Evolutionary conservation across 805 yeast genomes (phyloP), one percentile per base, ranked within the genome.

Genomic region (Ogataea polymorpha): DNA sequence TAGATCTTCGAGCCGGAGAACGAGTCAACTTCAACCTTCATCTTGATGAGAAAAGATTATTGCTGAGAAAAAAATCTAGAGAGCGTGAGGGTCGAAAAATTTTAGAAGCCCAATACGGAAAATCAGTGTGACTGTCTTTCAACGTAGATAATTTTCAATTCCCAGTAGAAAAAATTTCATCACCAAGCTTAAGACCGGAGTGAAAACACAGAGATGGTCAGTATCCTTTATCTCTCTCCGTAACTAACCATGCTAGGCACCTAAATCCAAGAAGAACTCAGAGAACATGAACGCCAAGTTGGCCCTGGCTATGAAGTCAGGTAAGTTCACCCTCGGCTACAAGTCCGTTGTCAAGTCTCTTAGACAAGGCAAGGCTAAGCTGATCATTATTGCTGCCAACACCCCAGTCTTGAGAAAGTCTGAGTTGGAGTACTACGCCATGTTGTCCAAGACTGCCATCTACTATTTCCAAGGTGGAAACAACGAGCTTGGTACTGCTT

Each of bases 381-480:
- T 93, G 74, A 78, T 93, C 71, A 85, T 93, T 78, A 82, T 93
- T 67, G 96, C 99, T 66, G 93, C 95, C 71, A 93, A 93, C 93
- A 93, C 98, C 68, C 99, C 99, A 78, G 95, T 91, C 66, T 86
- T 93, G 75, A 91, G 98, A 85, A 91, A 93, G 81, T 88, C 98
- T 62, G 99, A 93, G 84, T 83, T 93, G 74, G 99, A 93, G 82
- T 93, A 93, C 85, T 93, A 93, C 88, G 97, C 98, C 68, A 91
- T 93, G 99, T 85, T 93, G 73, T 86, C 98, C 72, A 91, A 90
- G 87, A 86, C 96, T 71, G 80, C 80, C 68, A 84, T 82, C 58
- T 90, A 91, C 93, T 95, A 90, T 90, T 93, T 90, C 95, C 93
- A 84, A 77, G 98, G 97, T 81, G 95, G 96, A 75, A 91, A 91